Base-by-base conservation (phyloP, 345 rosid genomes). In the Rhodomyrtus tomentosa region DNA sequence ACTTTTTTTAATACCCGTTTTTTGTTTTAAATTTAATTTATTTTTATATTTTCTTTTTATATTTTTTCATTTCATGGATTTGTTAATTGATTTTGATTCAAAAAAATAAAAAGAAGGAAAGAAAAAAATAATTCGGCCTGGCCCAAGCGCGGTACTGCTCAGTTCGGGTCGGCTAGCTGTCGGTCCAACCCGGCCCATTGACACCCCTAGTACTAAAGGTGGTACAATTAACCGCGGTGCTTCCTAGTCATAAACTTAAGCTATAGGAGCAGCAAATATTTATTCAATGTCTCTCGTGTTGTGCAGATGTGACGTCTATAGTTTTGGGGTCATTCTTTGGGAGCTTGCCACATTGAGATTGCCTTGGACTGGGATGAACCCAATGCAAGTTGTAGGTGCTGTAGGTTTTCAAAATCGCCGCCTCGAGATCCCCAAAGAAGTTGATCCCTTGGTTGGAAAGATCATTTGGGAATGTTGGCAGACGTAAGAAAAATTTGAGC, bases 351-450 rank as follows among this genome's bases (percentile, higher is more conserved):
- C 99, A 50, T 86, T 94, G 87, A 92, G 92, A 91, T 86, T 93
- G 84, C 99, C 99, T 24, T 98, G 99, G 99, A 89, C 95, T 80
- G 99, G 98, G 84, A 96, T 98, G 99, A 98, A 98, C 88, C 99
- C 99, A 4, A 98, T 98, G 99, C 99, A 98, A 90, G 99, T 96
- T 68, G 99, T 98, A 32, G 99, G 99, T 87, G 99, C 99, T 6
- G 99, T 98, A 54, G 99, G 99, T 88, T 98, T 98, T 89, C 99
- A 98, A 89, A 98, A 95, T 82, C 96, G 97, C 1, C 94, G 99
- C 85, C 98, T 93, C 62, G 99, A 98, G 84, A 94, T 96, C 85
- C 98, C 99, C 18, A 94, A 96, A 91, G 99, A 98, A 87, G 86
- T 95, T 48, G 99, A 98, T 89, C 99, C 99, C 24, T 74, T 91